These are phyloP conservation scores for Heliamphora exappendiculata DNA, from an alignment of 148 eudicot genomes.

Conservation along the genomic window DNA sequence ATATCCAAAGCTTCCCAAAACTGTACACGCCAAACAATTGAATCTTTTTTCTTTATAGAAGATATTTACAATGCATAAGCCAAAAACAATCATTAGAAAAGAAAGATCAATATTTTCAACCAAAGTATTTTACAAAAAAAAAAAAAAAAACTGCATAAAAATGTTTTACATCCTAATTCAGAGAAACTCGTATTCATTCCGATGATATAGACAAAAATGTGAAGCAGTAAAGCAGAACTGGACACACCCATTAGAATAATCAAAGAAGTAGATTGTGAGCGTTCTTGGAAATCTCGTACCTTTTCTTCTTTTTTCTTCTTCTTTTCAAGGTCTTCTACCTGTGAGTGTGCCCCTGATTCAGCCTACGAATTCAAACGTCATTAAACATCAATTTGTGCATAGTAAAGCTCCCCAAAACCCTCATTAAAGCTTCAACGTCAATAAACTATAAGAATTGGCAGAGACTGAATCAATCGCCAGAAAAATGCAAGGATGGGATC, in stretches of 20 bases:
- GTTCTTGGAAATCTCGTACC: neutral
- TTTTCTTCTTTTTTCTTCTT: conserved; percentile 25
- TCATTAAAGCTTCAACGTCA: too few relatives aligned
- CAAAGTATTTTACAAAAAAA: too few relatives aligned
- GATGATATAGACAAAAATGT: neutral
- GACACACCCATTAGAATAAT: neutral
- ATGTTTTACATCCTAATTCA: neutral
- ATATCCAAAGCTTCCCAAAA: neutral
- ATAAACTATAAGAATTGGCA: neutral
- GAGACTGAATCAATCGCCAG: neutral
- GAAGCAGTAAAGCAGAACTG: neutral
- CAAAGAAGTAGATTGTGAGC: too few relatives aligned
- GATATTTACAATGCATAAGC: neutral
- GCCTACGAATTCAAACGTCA: neutral
- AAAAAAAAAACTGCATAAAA: neutral
- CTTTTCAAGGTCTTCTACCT: conserved; percentile 14
- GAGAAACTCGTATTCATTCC: too few relatives aligned
- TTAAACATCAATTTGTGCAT: neutral
- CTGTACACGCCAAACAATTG: neutral
- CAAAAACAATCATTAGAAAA: too few relatives aligned
- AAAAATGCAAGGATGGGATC: neutral
- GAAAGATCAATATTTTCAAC: neutral
- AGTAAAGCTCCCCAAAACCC: neutral
- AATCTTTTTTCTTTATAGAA: neutral
- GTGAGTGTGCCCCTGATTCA: conserved; percentile 3